Evolutionary conservation across 306 rosid species (phyloP), one percentile per base, ranked within the genome.

Genomic region (Cicer judaicum): DNA sequence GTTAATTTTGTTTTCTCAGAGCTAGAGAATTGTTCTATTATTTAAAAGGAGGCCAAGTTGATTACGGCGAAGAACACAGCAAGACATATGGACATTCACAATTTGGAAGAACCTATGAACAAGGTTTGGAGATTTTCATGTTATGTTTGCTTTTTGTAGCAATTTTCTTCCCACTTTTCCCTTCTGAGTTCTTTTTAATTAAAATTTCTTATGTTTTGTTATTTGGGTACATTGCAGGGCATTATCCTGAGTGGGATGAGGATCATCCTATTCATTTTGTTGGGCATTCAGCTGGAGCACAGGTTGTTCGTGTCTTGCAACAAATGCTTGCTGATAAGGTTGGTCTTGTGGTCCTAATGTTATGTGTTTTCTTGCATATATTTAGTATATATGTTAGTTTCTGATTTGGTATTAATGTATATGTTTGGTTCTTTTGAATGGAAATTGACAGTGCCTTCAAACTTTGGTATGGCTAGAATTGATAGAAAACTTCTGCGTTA

Each of bases 311-410:
- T 39, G 89, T 85, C 65, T 87, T 95, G 78, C 99, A 95, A 76
- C 96, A 95, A 92, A 92, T 95, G 99, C 99, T 95, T 69, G 91
- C 92, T 49, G 98, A 95, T 72, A 92, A 92, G 96, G 98, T 94
- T 60, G 19, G 90, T 64, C 12, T 36, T 74, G 59, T 74, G 59
- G 19, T 50, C 7, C 53, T 36, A 41, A 41, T 50, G 40, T 10
- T 44, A 42, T 64, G 50, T 70, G 7, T 21, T 54, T 48, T 68
- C 50, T 10, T 29, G 36, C 49, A 65, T 34, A 8, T 52, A 10
- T 52, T 9, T 14, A 29, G 38, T 15, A 59, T 48, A 12, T 12
- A 12, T 12, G 10, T 43, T 59, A 11, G 65, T 12, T 59, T 16
- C 4, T 59, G 6, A 59, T 59, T 59, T 29, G 18, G 43, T 11